These are phyloP conservation scores for Candida tunisiensis DNA, from an alignment of 1,139 yeast genomes.

Conservation along the genomic window DNA sequence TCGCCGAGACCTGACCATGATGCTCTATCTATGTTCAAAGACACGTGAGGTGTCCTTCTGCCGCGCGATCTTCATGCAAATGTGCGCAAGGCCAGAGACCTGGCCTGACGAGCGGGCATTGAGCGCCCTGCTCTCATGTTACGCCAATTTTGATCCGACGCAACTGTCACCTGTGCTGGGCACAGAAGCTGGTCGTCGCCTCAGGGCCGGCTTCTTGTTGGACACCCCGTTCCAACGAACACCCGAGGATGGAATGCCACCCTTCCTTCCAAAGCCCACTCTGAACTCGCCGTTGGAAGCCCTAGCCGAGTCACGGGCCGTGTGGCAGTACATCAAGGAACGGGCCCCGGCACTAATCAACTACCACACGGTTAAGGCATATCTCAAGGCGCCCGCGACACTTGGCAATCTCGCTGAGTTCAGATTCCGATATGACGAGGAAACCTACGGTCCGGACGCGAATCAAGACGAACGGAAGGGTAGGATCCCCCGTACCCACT, in stretches of 20 bases:
- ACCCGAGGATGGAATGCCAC: conserved; percentile 23
- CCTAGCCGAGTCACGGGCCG: conserved; percentile 61
- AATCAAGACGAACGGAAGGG: conserved; percentile 2
- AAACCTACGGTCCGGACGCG: conserved; percentile 26
- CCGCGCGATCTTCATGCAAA: conserved; percentile 50
- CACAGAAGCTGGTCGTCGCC: conserved; percentile 14
- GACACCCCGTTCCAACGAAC: conserved; percentile 3
- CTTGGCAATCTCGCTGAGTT: conserved; percentile 34
- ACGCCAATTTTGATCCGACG: conserved; percentile 15
- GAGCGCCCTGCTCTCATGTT: conserved; percentile 18
- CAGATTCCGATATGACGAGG: conserved; percentile 28
- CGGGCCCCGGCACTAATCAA: conserved; percentile 28
- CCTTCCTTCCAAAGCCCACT: conserved; percentile 44
- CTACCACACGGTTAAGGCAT: conserved; percentile 22
- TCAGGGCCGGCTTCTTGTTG: conserved; percentile 12
- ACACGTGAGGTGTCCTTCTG: conserved; percentile 69
- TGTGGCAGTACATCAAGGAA: conserved; percentile 41
- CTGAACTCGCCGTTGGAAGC: conserved; percentile 29
- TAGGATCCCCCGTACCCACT: conserved; percentile 28
- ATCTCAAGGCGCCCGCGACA: conserved; percentile 35
- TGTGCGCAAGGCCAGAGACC: conserved; percentile 24
- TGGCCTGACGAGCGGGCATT: conserved; percentile 16
- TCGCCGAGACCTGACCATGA: conserved; percentile 41
- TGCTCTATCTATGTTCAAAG: conserved; percentile 56
- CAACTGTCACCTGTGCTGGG: conserved; percentile 19